Percentiles rank a stretch among this genome's conserved stretches.
Evolutionary conservation across 2,329 filamentous ascomycete species (phyloP).

Genomic region (Trichophyton rubrum): DNA sequence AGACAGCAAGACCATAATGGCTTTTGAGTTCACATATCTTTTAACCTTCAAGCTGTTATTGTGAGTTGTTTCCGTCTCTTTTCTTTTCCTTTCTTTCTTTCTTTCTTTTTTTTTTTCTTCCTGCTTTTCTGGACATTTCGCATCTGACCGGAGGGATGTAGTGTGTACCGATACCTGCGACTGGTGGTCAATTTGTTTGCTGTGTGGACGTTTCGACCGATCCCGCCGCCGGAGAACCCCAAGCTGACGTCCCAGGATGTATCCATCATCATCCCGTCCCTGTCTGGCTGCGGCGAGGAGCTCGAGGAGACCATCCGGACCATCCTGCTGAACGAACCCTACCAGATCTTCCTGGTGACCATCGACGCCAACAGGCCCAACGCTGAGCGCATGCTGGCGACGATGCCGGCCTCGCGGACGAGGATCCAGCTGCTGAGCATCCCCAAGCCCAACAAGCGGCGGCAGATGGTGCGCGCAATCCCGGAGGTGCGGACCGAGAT

Average conservation of each 20-base stretch:
- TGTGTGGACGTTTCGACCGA: constrained; percentile 77
- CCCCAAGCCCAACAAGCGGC: constrained; percentile 82
- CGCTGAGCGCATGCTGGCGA: constrained; percentile 48
- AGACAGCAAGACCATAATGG: constrained; percentile 9
- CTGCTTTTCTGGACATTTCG: neutral
- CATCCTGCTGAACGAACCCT: constrained; percentile 43
- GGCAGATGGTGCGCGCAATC: constrained; percentile 84
- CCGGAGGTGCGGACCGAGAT: constrained; percentile 72
- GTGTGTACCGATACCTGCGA: constrained; percentile 77
- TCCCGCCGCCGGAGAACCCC: constrained; percentile 70
- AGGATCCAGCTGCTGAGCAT: constrained; percentile 64
- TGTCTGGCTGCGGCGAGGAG: constrained; percentile 76
- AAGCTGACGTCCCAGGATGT: constrained; percentile 69
- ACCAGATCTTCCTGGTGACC: constrained; percentile 71
- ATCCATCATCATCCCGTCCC: constrained; percentile 85
- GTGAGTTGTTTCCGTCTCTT: constrained; percentile 7
- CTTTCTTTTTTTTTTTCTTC: constrained; percentile 9
- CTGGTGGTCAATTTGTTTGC: constrained; percentile 73
- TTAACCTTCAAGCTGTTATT: constrained; percentile 14
- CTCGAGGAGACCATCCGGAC: constrained; percentile 62
- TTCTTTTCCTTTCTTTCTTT: neutral
- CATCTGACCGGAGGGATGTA: constrained; percentile 25
- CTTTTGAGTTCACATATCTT: constrained; percentile 12
- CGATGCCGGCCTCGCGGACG: constrained; percentile 46
- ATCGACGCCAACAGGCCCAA: constrained; percentile 65